These are phyloP conservation scores for Heliamphora exappendiculata DNA, from an alignment of 148 eudicot genomes.

Conservation along the genomic window DNA sequence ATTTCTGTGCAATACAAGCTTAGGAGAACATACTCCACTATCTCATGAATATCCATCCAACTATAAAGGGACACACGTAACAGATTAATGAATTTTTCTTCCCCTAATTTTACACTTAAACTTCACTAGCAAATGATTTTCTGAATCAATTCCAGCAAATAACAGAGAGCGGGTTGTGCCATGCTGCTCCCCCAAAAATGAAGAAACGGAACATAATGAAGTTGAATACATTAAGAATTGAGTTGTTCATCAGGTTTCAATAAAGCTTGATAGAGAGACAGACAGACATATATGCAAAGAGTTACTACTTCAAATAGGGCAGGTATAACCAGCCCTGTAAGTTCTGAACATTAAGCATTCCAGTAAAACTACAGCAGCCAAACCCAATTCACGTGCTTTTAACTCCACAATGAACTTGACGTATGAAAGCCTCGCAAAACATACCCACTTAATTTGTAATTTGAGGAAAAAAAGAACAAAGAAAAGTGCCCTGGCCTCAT, in stretches of 20 bases:
- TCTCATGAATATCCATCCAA: conserved; percentile 7
- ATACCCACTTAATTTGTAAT: no score
- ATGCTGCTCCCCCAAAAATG: not conserved
- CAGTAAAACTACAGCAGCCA: not conserved
- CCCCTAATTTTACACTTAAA: not conserved
- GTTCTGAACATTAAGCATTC: not conserved
- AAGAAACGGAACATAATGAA: not conserved
- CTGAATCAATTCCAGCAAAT: not conserved
- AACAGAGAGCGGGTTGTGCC: not conserved
- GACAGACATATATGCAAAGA: not conserved
- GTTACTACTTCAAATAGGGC: not conserved
- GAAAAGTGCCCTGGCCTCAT: not conserved
- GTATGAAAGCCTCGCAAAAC: not conserved
- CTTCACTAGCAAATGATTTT: not conserved
- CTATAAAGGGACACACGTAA: not conserved
- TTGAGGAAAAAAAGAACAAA: no score
- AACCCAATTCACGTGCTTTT: no score
- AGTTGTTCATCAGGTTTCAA: not conserved
- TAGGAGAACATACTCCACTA: not conserved
- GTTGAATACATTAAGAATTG: not conserved
- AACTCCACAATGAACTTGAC: not conserved
- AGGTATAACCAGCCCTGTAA: not conserved
- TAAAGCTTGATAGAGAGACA: not conserved
- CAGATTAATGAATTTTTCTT: not conserved
- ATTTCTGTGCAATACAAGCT: not conserved